Evolutionary conservation across 768 basidiomycete species (phyloP).

Genomic region (Leccinum barrowsii): DNA sequence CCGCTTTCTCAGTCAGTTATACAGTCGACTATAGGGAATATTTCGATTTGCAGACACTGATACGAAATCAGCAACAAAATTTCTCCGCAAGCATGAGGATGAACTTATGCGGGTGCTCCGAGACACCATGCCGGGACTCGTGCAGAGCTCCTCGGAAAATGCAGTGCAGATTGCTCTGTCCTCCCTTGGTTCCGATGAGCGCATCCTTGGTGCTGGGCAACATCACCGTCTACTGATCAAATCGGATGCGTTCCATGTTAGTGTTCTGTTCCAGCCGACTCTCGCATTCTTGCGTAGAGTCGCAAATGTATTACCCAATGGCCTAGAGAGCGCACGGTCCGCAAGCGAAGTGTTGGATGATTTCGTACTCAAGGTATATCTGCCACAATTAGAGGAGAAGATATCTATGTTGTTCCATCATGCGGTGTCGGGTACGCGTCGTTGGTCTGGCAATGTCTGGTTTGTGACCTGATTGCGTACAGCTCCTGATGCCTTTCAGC

Average conservation of each 20-base stretch:
- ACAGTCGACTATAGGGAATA: slow-evolving; percentile 51
- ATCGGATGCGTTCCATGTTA: slow-evolving; percentile 93
- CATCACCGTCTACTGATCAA: slow-evolving; percentile 83
- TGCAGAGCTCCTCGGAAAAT: slow-evolving; percentile 63
- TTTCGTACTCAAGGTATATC: slow-evolving; percentile 87
- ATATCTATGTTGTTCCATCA: slow-evolving; percentile 84
- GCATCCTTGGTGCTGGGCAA: slow-evolving; percentile 65
- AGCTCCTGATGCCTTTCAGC: slow-evolving; percentile 86
- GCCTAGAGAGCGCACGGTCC: slow-evolving; percentile 44
- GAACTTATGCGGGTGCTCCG: slow-evolving; percentile 78
- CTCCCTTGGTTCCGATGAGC: slow-evolving; percentile 68
- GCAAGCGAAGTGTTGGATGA: slow-evolving; percentile 81
- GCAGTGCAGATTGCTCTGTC: slow-evolving; percentile 57
- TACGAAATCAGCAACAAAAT: slow-evolving; percentile 60
- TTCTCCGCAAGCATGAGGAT: slow-evolving; percentile 76
- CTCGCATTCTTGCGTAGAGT: slow-evolving; percentile 78
- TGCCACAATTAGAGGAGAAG: slow-evolving; percentile 94
- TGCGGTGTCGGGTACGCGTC: slow-evolving; percentile 63
- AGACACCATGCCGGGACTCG: slow-evolving; percentile 92
- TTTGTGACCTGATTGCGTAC: slow-evolving; percentile 5
- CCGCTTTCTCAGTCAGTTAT: background rate
- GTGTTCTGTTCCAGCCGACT: slow-evolving; percentile 91
- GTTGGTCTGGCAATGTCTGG: background rate
- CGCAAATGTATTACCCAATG: slow-evolving; percentile 68
- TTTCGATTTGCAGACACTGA: slow-evolving; percentile 95